Percentiles rank a stretch among this genome's conserved stretches.
Evolutionary conservation across 768 basidiomycete genomes (phyloP).

Genomic region (Suillus weaverae): DNA sequence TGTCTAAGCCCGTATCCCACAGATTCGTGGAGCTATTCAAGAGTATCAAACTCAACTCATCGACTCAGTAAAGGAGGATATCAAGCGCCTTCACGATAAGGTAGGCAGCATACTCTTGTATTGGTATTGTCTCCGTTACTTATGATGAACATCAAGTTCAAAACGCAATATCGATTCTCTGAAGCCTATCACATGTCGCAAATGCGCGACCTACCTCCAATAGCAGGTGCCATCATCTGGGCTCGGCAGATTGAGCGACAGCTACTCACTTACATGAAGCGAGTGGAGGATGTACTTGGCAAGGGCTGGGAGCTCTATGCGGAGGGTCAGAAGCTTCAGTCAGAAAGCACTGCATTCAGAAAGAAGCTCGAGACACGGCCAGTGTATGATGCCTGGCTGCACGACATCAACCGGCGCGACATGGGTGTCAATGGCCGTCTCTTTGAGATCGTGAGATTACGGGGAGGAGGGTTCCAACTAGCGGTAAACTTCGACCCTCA

Average conservation of each 20-base stretch:
- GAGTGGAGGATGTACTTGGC: conserved; percentile 96
- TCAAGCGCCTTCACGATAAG: conserved; percentile 93
- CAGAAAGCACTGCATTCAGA: conserved; percentile 87
- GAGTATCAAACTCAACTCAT: conserved; percentile 99
- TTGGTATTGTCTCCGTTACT: background rate
- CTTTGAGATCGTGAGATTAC: conserved; percentile 84
- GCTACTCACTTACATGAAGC: conserved; percentile 95
- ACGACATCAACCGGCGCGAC: conserved; percentile 91
- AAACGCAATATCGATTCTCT: conserved; percentile 92
- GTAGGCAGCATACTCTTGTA: conserved; percentile 32
- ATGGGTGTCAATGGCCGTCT: conserved; percentile 90
- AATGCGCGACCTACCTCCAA: conserved; percentile 97
- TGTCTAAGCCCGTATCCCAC: background rate
- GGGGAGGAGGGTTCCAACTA: conserved; percentile 78
- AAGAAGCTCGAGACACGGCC: conserved; percentile 94
- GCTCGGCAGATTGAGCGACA: conserved; percentile 98
- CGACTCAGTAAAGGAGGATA: conserved; percentile 98
- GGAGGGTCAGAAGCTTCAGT: conserved; percentile 97
- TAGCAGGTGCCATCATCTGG: conserved; percentile 98
- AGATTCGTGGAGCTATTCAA: conserved; percentile 98
- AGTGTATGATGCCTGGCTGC: conserved; percentile 95
- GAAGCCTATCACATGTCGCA: conserved; percentile 98
- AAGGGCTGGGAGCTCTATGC: conserved; percentile 99
- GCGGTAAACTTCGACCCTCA: conserved; percentile 98
- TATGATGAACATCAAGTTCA: conserved; percentile 60